A percentile compares a stretch with the other conserved stretches of the same genome.
These are phyloP conservation scores for Colletotrichum sp. DNA, from an alignment of 2,329 filamentous ascomycete species.

Conservation along the genomic window DNA sequence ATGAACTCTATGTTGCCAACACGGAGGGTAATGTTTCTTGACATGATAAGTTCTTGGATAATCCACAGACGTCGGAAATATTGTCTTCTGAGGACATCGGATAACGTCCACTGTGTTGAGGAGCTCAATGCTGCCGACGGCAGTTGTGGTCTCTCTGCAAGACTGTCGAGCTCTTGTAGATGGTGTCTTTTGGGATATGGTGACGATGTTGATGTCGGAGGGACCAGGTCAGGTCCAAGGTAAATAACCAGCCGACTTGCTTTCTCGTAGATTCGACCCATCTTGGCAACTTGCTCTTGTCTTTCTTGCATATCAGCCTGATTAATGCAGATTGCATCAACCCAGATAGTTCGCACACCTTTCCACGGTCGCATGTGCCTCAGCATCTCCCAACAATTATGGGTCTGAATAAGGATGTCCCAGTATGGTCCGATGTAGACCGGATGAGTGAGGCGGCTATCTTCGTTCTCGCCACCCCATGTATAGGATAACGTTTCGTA, in stretches of 20 bases:
- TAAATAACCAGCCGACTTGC: rapidly evolving
- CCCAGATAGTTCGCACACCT: rapidly evolving
- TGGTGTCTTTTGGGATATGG: rapidly evolving
- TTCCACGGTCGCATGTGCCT: neutral
- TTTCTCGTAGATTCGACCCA: rapidly evolving
- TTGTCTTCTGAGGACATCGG: rapidly evolving
- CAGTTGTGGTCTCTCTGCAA: rapidly evolving
- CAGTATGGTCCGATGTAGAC: rapidly evolving
- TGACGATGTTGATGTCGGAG: rapidly evolving
- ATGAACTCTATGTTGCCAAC: rapidly evolving
- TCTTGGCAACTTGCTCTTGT: neutral
- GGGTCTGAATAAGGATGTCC: rapidly evolving
- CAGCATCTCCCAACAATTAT: neutral
- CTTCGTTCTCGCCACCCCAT: neutral
- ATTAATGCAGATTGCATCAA: rapidly evolving
- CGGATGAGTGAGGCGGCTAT: rapidly evolving
- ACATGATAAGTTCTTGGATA: neutral
- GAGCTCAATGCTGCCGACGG: rapidly evolving
- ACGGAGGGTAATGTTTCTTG: rapidly evolving
- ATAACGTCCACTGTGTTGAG: rapidly evolving
- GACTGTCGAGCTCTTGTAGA: rapidly evolving
- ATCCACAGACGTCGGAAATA: rapidly evolving
- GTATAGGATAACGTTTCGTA: neutral
- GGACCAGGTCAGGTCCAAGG: rapidly evolving
- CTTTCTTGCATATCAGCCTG: neutral